Evolutionary conservation across 805 yeast genomes (phyloP).

Genomic region (Kodamaea nitidulidarum): DNA sequence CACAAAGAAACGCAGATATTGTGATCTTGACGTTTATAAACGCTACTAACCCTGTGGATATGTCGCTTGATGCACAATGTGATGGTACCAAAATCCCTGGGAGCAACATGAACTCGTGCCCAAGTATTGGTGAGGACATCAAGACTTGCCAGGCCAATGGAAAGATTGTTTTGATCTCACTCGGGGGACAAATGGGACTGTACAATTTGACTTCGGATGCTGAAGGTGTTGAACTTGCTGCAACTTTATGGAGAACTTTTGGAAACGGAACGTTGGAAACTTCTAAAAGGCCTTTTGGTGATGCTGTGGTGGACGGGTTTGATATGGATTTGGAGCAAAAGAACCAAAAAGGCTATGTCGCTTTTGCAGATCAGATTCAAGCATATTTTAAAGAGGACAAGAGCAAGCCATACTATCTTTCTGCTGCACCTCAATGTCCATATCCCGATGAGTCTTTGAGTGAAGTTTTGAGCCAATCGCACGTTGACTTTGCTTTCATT

Average conservation of each 20-base stretch:
- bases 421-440: slow-evolving; percentile 91
- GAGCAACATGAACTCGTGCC: slow-evolving; percentile 14
- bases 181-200: slow-evolving; percentile 66
- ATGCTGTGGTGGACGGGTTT: slow-evolving; percentile 30
- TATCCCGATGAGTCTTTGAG: slow-evolving; percentile 60
- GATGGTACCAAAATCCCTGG: slow-evolving; percentile 25
- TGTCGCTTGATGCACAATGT: slow-evolving; percentile 56
- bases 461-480: slow-evolving; percentile 39
- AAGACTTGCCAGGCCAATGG: slow-evolving; percentile 70
- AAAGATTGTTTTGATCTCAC: slow-evolving; percentile 67
- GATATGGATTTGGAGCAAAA: slow-evolving; percentile 19
- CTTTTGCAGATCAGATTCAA: slow-evolving; percentile 10
- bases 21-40: slow-evolving; percentile 9
- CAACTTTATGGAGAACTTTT: slow-evolving; percentile 36
- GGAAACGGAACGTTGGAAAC: slow-evolving; percentile 26
- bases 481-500: slow-evolving; percentile 73
- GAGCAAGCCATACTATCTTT: slow-evolving; percentile 47
- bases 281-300: slow-evolving; percentile 13
- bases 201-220: slow-evolving; percentile 50
- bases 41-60: slow-evolving; percentile 6
- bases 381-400: neutral
- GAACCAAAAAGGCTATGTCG: slow-evolving; percentile 31
- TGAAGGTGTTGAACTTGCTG: slow-evolving; percentile 56
- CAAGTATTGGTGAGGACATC: slow-evolving; percentile 53
- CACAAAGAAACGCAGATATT: slow-evolving; percentile 7